A percentile compares a stretch with the other conserved stretches of the same genome.
Evolutionary conservation across 352 stramenopile genomes (phyloP).

Genomic region (Globisporangium acanthophoron): DNA sequence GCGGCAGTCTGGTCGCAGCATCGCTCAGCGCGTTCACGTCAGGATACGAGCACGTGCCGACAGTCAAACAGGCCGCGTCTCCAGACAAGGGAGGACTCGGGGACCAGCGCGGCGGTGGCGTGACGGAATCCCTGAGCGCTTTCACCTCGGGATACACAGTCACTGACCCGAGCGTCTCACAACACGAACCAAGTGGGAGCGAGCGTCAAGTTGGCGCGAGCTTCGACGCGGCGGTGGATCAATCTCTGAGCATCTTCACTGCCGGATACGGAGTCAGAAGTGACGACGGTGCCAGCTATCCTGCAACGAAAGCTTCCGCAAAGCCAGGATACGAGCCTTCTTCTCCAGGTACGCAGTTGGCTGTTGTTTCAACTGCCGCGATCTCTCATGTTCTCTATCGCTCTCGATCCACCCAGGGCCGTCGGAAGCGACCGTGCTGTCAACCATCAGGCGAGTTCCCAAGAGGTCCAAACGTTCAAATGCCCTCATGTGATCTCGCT

Average conservation of each 20-base stretch:
- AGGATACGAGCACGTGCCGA: conserved; percentile 9
- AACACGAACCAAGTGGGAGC: neutral
- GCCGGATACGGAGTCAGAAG: conserved; percentile 7
- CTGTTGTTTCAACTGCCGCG: neutral
- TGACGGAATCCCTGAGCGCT: conserved; percentile 11
- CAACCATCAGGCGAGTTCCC: conserved; percentile 9
- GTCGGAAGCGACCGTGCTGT: conserved; percentile 7
- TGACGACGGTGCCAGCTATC: neutral
- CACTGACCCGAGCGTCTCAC: neutral
- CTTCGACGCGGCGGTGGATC: neutral
- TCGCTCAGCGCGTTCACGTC: conserved; percentile 27
- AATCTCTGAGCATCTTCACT: conserved; percentile 14
- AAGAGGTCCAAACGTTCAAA: too few relatives aligned
- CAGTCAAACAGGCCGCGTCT: conserved; percentile 1
- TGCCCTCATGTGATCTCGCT: neutral
- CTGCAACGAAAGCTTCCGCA: neutral
- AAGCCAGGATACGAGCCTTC: neutral
- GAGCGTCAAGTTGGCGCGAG: neutral
- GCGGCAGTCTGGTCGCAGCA: neutral
- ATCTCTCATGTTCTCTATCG: neutral
- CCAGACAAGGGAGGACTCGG: neutral
- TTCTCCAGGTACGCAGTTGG: neutral
- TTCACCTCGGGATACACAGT: conserved; percentile 19
- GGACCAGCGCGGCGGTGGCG: neutral
- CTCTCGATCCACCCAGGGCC: neutral